phyloP scores from a whole-genome alignment of 2,329 filamentous ascomycete species.

The Verticillium albo-atrum region DNA sequence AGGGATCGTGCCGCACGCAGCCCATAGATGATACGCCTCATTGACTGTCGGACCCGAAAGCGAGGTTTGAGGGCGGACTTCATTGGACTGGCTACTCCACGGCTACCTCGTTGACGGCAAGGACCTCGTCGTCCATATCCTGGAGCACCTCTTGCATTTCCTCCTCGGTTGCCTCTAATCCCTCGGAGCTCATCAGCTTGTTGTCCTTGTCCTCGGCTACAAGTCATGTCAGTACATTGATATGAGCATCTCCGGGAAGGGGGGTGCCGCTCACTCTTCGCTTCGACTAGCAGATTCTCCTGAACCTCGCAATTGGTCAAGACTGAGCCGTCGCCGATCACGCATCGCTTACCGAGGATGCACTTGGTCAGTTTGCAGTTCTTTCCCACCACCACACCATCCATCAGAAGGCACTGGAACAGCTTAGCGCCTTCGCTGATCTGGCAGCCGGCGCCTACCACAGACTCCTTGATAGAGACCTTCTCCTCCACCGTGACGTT shows the following conservation, averaged over 20 bases:
- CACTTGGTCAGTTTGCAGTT: constrained; percentile 83
- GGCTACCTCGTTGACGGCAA: constrained; percentile 15
- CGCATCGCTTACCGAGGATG: constrained; percentile 75
- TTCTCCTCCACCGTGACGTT: constrained; percentile 89
- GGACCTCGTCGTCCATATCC: constrained; percentile 33
- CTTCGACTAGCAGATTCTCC: constrained; percentile 80
- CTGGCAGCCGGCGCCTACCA: constrained; percentile 82
- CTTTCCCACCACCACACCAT: constrained; percentile 80
- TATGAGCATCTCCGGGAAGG: background rate
- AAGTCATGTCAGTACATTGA: constrained; percentile 11
- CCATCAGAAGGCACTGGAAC: constrained; percentile 87
- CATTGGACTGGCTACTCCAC: background rate
- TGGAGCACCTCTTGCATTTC: constrained; percentile 53
- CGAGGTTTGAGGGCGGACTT: background rate
- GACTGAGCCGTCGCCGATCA: constrained; percentile 76
- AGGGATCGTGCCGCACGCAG: background rate
- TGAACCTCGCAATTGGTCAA: constrained; percentile 90
- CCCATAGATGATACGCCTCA: background rate
- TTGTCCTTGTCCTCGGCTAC: constrained; percentile 63
- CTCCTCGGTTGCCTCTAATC: constrained; percentile 59
- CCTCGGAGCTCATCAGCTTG: constrained; percentile 64
- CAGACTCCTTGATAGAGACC: constrained; percentile 85
- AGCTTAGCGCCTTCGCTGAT: constrained; percentile 84
- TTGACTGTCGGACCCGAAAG: background rate
- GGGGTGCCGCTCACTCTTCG: constrained; percentile 52